Evolutionary conservation across 2,329 filamentous ascomycete species (phyloP).

Genomic region (Penicillium sclerotigenum): DNA sequence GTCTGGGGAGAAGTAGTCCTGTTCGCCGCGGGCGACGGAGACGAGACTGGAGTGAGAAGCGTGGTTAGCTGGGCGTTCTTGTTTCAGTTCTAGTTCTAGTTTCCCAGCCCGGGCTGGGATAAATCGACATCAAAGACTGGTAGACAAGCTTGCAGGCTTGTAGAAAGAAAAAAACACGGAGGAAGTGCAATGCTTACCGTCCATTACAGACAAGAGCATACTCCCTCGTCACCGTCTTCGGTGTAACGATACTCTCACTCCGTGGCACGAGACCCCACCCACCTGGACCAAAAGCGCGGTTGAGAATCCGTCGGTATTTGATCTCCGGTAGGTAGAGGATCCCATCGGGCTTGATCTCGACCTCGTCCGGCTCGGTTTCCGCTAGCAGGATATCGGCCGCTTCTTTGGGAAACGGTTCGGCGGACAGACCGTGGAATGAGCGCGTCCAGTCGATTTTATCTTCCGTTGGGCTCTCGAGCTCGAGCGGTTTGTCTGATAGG

Average conservation of each 20-base stretch:
- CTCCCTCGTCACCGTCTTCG: slow-evolving; percentile 77
- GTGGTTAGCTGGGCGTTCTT: neutral
- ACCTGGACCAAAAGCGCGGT: slow-evolving; percentile 86
- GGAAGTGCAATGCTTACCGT: slow-evolving; percentile 54
- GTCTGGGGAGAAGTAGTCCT: slow-evolving; percentile 86
- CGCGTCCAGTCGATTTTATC: slow-evolving; percentile 73
- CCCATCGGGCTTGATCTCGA: slow-evolving; percentile 97
- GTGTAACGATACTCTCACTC: slow-evolving; percentile 80
- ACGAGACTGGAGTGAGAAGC: slow-evolving; percentile 62
- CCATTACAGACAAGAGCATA: slow-evolving; percentile 88
- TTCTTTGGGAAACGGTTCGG: slow-evolving; percentile 67
- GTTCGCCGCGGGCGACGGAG: slow-evolving; percentile 88
- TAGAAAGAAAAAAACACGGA: neutral
- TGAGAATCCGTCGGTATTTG: slow-evolving; percentile 90
- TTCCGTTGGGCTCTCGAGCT: slow-evolving; percentile 27
- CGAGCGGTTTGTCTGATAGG: slow-evolving; percentile 35
- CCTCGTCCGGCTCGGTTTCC: slow-evolving; percentile 67
- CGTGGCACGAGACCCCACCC: slow-evolving; percentile 92
- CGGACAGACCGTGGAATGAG: slow-evolving; percentile 76
- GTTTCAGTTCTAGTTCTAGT: neutral
- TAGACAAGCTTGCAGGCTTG: neutral
- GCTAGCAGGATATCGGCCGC: slow-evolving; percentile 65
- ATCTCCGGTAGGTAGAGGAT: slow-evolving; percentile 97
- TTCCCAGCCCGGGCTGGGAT: too few species aligned
- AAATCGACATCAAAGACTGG: neutral